phyloP scores from a whole-genome alignment of 768 basidiomycete genomes.

The Lentinula detonsa region DNA sequence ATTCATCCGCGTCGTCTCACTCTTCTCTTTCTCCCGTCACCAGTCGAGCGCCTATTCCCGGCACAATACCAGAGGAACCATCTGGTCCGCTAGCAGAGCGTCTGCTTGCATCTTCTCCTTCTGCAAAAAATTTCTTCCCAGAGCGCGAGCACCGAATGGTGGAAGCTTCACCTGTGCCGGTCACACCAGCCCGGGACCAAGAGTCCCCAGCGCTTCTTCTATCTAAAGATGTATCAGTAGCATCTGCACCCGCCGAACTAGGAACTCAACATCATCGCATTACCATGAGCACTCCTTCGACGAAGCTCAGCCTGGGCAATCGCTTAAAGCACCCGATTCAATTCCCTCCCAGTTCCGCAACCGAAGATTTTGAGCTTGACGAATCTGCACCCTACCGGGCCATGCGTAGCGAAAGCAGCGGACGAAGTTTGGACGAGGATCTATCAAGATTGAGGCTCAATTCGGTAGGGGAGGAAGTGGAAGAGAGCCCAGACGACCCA shows the following conservation, averaged over 20 bases:
- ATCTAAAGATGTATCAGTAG: conserved; percentile 7
- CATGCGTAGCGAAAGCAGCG: conserved; percentile 2
- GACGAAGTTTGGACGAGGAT: not conserved
- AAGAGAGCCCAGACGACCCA: conserved; percentile 28
- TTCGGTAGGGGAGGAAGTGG: conserved; percentile 27
- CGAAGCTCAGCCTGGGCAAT: conserved; percentile 27
- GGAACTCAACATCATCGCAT: conserved; percentile 28
- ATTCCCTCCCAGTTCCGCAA: not conserved
- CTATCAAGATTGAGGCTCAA: conserved; percentile 6
- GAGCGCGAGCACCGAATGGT: conserved; percentile 31
- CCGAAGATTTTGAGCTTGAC: conserved; percentile 24
- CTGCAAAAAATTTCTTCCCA: conserved; percentile 21
- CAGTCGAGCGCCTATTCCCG: conserved; percentile 7
- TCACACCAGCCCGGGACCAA: conserved; percentile 9
- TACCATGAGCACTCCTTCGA: conserved; percentile 17
- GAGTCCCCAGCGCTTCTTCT: not conserved
- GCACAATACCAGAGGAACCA: conserved; percentile 11
- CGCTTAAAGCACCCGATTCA: not conserved
- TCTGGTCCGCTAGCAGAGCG: conserved; percentile 6
- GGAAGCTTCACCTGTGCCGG: conserved; percentile 38
- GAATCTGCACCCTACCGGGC: conserved; percentile 21
- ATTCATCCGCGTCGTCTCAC: conserved; percentile 24
- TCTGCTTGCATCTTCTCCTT: not conserved
- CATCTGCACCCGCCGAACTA: conserved; percentile 50
- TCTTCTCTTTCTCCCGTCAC: conserved; percentile 19